Base-by-base conservation (phyloP, 371 early-diverging fungal species). In the Basidiobolus heterosporus region DNA sequence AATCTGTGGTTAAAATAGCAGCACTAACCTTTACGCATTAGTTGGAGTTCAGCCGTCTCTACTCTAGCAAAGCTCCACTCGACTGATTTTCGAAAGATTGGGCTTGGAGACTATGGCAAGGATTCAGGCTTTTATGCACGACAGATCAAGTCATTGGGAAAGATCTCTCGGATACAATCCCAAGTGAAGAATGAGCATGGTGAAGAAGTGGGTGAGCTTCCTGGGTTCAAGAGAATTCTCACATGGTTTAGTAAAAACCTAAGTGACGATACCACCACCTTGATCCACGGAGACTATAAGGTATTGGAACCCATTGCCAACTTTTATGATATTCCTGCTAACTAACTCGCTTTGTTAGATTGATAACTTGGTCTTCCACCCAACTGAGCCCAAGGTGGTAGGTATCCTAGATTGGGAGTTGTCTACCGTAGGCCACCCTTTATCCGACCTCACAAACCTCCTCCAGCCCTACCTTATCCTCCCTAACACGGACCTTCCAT, bases 401-500 rank as follows among this genome's bases (percentile, higher is more conserved):
- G 92, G 89, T 16, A 69, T 92, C n/a, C 70, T 94, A 20, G 95
- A 92, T 56, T 94, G 95, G 92, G 95, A 94, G 57, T 61, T 94
- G 14, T 84, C 87, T 35, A 91, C 95, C 2, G 75, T 94, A 45
- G 95, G 93, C 5, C 90, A 94, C 58, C 95, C 95, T 22, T 69
- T 82, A 36, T 76, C 89, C 13, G 95, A 94, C 56, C 63, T 94
- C 7, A 81, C 90, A 36, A 91, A 90, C 54, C 56, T 91, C 45
- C 60, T 91, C 40, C 76, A 82, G 56, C 84, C 80, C 2, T 88
- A 73, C 54, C 79, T 78, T 49, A 42, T 72, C 1, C 67, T 69
- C 7, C 43, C 46, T 0, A 56, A 54, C 16, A 48, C 43, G 15
- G 37, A 17, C 15, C 22, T 14, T 11, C 23, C 30, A 15, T 0